Evolutionary conservation across 768 basidiomycete species (phyloP), one percentile per base, ranked within the genome.

Genomic region (Pleurotus djamor): DNA sequence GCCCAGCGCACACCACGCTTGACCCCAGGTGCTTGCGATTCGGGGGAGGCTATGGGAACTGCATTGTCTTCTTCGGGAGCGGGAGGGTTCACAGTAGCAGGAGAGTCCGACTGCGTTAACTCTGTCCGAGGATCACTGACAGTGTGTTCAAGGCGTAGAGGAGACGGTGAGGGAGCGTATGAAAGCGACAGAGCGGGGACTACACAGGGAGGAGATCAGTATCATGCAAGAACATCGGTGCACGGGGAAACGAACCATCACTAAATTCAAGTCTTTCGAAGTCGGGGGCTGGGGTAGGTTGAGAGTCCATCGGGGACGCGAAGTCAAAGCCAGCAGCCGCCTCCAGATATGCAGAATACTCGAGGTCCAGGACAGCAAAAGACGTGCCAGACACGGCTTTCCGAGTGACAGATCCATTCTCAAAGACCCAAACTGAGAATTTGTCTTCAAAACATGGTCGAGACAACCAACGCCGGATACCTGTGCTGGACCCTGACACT

Each of bases 401-500:
- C 37, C 75, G 60, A 16, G 74, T 66, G 38, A 80, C 68, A 4
- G 45, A 34, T 8, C 72, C 68, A 16, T 75, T 75, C 21, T 71
- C 67, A 3, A 77, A 76, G 10, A 80, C 70, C 75, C 85, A 88
- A 4, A 89, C 74, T 32, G 75, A 71, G 62, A 82, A 74, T 35
- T 89, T 78, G 58, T 92, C 89, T 70, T 93, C 91, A 68, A 90
- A 92, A 67, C 87, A 88, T 28, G 88, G 86, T 3, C 91, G 86
- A 38, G 78, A 75, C 61, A 84, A 77, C 91, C 91, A 93, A n/a
- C 74, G 79, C 45, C 78, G 79, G 48, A 93, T 74, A 57, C 88
- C 86, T 12, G 74, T 74, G 66, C 86, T 87, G 43, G 71, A 71
- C n/a, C 65, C 67, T 38, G 72, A 73, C 43, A 77, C 65, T 41